Evolutionary conservation across 257 asterid species (phyloP).

Genomic region (Nicotiana otophora): DNA sequence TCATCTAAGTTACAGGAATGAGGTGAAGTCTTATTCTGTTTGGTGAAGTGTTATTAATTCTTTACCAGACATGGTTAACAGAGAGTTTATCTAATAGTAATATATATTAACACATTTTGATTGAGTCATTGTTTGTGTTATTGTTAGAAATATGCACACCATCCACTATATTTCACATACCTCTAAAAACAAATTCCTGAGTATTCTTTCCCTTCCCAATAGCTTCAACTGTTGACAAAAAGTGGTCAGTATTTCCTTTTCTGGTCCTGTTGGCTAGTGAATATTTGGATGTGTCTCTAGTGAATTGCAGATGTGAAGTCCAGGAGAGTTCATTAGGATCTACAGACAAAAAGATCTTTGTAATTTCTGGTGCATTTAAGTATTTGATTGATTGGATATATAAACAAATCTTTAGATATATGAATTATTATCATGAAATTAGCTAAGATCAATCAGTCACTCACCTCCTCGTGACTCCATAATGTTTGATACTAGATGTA

Average conservation of each 20-base stretch:
- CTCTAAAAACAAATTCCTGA: not conserved
- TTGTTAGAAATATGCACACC: not conserved
- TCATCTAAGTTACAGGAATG: not conserved
- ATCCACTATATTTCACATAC: not conserved
- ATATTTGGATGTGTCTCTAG: not conserved
- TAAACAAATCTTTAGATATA: not conserved
- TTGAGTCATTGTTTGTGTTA: not conserved
- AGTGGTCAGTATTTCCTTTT: not conserved
- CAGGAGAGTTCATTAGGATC: not conserved
- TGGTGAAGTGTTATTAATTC: not conserved
- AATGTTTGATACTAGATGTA: not conserved
- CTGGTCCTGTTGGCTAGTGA: not conserved
- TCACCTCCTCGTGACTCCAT: not conserved
- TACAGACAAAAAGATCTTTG: not conserved
- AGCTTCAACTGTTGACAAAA: not conserved
- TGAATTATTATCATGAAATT: not conserved
- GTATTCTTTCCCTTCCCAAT: not conserved
- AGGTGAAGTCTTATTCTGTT: not conserved
- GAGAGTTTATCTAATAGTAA: not conserved
- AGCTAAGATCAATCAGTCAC: not conserved
- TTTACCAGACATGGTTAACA: not conserved
- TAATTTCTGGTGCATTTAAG: not conserved
- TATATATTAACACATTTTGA: not conserved
- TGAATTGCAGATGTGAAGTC: not conserved
- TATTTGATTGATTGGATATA: not conserved